Base-by-base conservation (phyloP, 768 basidiomycete species). In the Boletus eberwhitei region DNA sequence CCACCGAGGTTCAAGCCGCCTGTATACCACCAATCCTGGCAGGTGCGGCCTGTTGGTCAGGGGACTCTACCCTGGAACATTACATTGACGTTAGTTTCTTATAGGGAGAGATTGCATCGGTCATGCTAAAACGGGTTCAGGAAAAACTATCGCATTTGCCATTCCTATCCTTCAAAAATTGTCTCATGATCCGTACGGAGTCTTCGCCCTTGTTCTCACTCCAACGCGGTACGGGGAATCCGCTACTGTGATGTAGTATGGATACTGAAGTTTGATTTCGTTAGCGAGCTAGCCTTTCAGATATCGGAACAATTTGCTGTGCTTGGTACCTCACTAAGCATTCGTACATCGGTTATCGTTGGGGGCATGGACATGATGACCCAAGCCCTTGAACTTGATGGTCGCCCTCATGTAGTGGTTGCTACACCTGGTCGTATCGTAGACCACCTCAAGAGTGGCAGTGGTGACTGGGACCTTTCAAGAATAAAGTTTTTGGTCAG, bases 361-460 rank as follows among this genome's bases (percentile, higher is more conserved):
- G 97, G 97, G 17, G 97, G 97, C 6, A 96, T 99, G 93, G 97
- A 99, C 64, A 96, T 96, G 87, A 93, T 97, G 78, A 69, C 84
- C 1, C 97, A 99, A 68, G 92, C 96, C 0, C 75, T 91, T 17
- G 93, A 95, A 64, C 82, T 99, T 14, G 78, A 80, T 3, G 83
- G 85, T 59, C 82, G 89, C 39, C 97, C 97, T 0, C 97, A 98
- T 68, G 80, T 99, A 36, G 86, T 98, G 22, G 85, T 99, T 43
- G 97, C 95, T 8, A 99, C 97, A 0, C 97, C 97, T 4, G 97
- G 97, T 2, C 83, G 97, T 19, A 84, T 99, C 21, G 91, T 94
- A 4, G 97, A 99, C 71, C 86, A 93, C 62, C 70, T 99, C 43
- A 79, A 81, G 58, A 94, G 89, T 63, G 82, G 81, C 53, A 84